Base-by-base conservation (phyloP, 345 rosid species). In the Moricandia moricandioides region DNA sequence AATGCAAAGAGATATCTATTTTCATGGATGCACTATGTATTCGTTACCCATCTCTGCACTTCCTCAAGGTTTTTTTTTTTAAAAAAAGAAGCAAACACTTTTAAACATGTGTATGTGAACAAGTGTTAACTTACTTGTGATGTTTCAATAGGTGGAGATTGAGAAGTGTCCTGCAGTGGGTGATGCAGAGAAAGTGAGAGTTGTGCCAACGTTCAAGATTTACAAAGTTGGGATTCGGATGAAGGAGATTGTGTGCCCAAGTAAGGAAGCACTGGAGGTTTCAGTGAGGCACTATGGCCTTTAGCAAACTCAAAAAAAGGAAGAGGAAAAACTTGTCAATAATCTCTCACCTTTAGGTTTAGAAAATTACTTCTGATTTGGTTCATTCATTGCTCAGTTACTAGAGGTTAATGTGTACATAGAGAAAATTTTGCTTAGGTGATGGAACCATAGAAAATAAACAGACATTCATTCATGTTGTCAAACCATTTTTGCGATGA, bases 171-270 rank as follows among this genome's bases (percentile, higher is more conserved):
- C 84, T 3, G 82, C 43, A 43, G 80, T 91, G 62, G 88, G 89
- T 27, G 82, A 73, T 62, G 85, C 88, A 34, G 99, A 92, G 86
- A 89, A 85, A 45, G 96, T 92, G 85, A 88, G 86, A 81, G 85
- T 87, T 58, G 97, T 89, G 29, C 98, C 99, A 24, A 92, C 99
- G 47, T 89, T 96, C 95, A 96, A 91, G 89, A 91, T 96, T 71
- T 91, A 85, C 89, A 96, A 89, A 84, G 81, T 82, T 12, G 95
- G 98, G 18, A 83, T 59, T 78, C 81, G 93, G 61, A 85, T 92
- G 78, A 96, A 96, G 85, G 98, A 92, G 84, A 86, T 96, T 14
- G 85, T 96, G 51, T 88, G 97, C 82, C 98, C 99, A 5, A 96
- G 91, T 81, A 88, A 71, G 2, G 97, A 96, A 61, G 69, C 87